A percentile compares a stretch with the other conserved stretches of the same genome.
Evolutionary conservation across 768 basidiomycete species (phyloP).

Genomic region (Omphalotus guepiniiformis): DNA sequence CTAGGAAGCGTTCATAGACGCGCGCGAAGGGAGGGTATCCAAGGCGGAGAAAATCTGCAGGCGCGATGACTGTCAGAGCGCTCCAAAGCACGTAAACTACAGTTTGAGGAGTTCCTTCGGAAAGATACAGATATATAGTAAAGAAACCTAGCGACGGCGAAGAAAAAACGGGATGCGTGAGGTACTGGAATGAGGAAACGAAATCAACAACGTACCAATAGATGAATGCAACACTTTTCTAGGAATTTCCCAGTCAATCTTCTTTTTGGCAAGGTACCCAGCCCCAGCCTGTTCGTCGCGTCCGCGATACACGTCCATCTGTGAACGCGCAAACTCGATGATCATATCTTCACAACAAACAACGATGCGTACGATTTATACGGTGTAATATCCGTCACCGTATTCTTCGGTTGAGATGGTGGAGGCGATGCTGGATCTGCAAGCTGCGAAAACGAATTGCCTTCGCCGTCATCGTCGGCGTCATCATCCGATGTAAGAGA

Average conservation of each 20-base stretch:
- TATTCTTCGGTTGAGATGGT: constrained; percentile 28
- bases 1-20: constrained; percentile 65
- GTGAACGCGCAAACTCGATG: too few species aligned
- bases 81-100: constrained; percentile 63
- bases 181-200: neutral
- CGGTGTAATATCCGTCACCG: constrained; percentile 71
- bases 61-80: constrained; percentile 62
- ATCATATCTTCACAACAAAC: neutral
- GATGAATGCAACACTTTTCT: constrained; percentile 84
- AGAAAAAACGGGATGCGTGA: constrained; percentile 4
- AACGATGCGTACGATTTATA: constrained; percentile 64
- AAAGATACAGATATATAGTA: constrained; percentile 52
- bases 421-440: constrained; percentile 58
- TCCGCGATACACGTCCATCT: constrained; percentile 94
- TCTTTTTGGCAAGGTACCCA: constrained; percentile 59
- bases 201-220: constrained; percentile 57
- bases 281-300: constrained; percentile 70
- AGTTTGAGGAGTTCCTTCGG: constrained; percentile 39
- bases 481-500: constrained; percentile 68
- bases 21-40: constrained; percentile 58
- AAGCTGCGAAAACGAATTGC: constrained; percentile 32
- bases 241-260: constrained; percentile 87
- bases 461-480: constrained; percentile 24
- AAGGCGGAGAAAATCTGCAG: constrained; percentile 75
- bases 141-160: constrained; percentile 49